These are phyloP conservation scores for Rubroboletus pulcherrimus DNA, from an alignment of 768 basidiomycete genomes.

Conservation along the genomic window DNA sequence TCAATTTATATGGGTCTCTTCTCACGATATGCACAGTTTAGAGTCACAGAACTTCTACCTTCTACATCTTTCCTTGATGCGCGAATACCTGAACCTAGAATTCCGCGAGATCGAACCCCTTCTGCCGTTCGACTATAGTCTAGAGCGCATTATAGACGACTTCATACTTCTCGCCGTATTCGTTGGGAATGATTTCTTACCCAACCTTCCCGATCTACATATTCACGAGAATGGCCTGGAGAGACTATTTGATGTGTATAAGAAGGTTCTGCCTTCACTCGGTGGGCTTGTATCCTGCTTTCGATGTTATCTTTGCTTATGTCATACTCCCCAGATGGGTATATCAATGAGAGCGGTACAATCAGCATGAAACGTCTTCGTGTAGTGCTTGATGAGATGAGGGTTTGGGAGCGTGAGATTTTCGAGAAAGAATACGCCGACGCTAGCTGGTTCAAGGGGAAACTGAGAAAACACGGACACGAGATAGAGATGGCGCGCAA, in stretches of 20 bases:
- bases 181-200: slow-evolving; percentile 96
- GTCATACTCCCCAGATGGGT: slow-evolving; percentile 58
- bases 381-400: slow-evolving; percentile 84
- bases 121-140: slow-evolving; percentile 77
- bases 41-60: slow-evolving; percentile 92
- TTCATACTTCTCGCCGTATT: slow-evolving; percentile 96
- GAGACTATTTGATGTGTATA: slow-evolving; percentile 91
- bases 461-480: slow-evolving; percentile 71
- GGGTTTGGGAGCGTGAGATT: slow-evolving; percentile 79
- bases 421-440: slow-evolving; percentile 93
- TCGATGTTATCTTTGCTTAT: neutral
- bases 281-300: slow-evolving; percentile 37
- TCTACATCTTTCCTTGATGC: slow-evolving; percentile 88
- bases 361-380: slow-evolving; percentile 82
- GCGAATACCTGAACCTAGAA: slow-evolving; percentile 97
- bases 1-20: neutral
- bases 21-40: slow-evolving; percentile 35
- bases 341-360: slow-evolving; percentile 84
- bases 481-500: slow-evolving; percentile 60
- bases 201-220: slow-evolving; percentile 93
- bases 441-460: slow-evolving; percentile 90
- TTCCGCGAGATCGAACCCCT: slow-evolving; percentile 68
- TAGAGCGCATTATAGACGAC: slow-evolving; percentile 96
- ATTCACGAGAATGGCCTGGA: slow-evolving; percentile 98
- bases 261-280: slow-evolving; percentile 78